A percentile compares a stretch with the other conserved stretches of the same genome.
Evolutionary conservation across 176 grass and related monocot species (phyloP).

Genomic region (Juncus inflexus): DNA sequence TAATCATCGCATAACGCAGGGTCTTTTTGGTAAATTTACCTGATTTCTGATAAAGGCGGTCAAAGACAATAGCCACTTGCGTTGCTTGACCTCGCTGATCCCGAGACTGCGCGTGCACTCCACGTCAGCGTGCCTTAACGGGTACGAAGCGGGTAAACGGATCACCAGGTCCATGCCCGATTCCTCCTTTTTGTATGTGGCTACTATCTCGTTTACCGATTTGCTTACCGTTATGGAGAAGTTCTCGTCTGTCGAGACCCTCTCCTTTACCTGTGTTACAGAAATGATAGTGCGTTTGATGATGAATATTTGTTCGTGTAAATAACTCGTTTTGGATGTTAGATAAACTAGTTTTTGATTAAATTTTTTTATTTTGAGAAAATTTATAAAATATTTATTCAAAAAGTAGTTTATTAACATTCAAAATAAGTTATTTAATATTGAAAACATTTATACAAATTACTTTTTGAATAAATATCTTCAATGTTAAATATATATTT

Average conservation of each 20-base stretch:
- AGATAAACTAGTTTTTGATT: too few species aligned
- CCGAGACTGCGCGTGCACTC: conserved; percentile 82
- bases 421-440: too few species aligned
- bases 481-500: too few species aligned
- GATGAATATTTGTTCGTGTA: too few species aligned
- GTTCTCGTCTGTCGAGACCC: conserved; percentile 61
- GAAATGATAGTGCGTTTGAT: too few species aligned
- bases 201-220: conserved; percentile 76
- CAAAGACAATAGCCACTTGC: conserved; percentile 89
- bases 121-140: conserved; percentile 81
- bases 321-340: too few species aligned
- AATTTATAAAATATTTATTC: too few species aligned
- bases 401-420: too few species aligned
- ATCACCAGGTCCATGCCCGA: conserved; percentile 91
- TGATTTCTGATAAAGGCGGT: conserved; percentile 75
- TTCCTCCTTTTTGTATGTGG: conserved; percentile 98
- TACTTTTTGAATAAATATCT: too few species aligned
- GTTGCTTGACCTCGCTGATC: conserved; percentile 78
- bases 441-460: too few species aligned
- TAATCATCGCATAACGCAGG: too few species aligned
- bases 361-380: too few species aligned
- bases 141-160: conserved; percentile 74
- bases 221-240: conserved; percentile 81
- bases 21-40: conserved; percentile 29
- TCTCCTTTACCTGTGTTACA: conserved; percentile 59